Base-by-base conservation (phyloP, 1,284 basidiomycete genomes). In the Anthracocystis walkeri region DNA sequence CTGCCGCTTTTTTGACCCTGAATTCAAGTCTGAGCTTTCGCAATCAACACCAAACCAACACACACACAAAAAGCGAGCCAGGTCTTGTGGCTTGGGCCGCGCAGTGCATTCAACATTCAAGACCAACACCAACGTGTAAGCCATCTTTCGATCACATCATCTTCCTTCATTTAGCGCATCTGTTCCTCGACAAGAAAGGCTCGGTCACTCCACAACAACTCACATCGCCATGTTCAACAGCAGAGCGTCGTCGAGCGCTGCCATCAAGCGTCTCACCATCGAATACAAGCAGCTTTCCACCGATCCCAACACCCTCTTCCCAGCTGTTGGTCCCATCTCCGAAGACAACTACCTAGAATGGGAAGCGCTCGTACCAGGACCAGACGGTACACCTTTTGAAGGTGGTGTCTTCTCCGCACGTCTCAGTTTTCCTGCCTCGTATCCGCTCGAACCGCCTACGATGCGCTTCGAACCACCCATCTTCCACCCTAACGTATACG, bases 401-500 rank as follows among this genome's bases (percentile, higher is more conserved):
- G 97, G 95, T 55, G 97, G 97, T 60, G 90, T 99, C 29, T 99
- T 99, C 81, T 90, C 91, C 52, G 97, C 97, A 35, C 93, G 91
- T 83, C 89, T 99, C 75, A 92, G 50, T 90, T 63, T 99, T 97
- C 86, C 83, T 2, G 63, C 82, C 1, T 79, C 81, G 31, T 85
- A 85, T 63, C 83, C 83, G 18, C 75, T 84, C n/a, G 82, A 85
- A 31, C 83, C 83, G 40, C 83, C 83, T 18, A 77, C 70, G 87
- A 98, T 99, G 96, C 93, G 90, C 81, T 99, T 98, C 83, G 95
- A 97, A 55, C 96, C 96, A 11, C 95, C 97, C 5, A 86, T 99
- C 66, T 93, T 99, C 86, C 97, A 99, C 86, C 97, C 97, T 16
- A 99, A 99, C 86, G 92, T 94, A 74, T 99, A 99, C 86, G 89